Percentiles rank a stretch among this genome's conserved stretches.
Evolutionary conservation across 2,329 filamentous ascomycete genomes (phyloP).

Genomic region (Aspergillus ustus): DNA sequence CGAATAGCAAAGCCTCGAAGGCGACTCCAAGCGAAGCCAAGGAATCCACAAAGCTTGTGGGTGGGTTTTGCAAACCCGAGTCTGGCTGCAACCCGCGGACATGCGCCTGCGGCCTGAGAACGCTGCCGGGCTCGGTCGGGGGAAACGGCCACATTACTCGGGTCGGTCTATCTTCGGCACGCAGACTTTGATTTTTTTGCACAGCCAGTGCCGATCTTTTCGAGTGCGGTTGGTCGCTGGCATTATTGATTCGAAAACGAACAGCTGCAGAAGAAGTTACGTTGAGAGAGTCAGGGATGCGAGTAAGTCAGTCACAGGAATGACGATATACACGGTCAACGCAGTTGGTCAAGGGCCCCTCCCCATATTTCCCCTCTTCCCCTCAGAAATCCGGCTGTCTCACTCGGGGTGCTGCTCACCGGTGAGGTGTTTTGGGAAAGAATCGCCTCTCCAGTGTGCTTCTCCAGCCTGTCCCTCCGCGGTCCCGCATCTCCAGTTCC

Average conservation of each 20-base stretch:
- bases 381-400: constrained; percentile 2
- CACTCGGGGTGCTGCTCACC: constrained; percentile 4
- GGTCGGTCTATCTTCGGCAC: neutral
- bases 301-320: neutral
- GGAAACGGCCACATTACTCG: neutral
- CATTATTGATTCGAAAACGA: neutral
- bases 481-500: constrained; percentile 14
- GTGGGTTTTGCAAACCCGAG: neutral
- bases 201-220: neutral
- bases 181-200: neutral
- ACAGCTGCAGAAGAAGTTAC: neutral
- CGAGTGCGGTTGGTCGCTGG: neutral
- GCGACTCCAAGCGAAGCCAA: neutral
- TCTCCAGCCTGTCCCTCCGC: constrained; percentile 15
- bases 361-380: constrained; percentile 8
- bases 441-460: constrained; percentile 11
- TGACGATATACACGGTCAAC: neutral
- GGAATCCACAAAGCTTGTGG: neutral
- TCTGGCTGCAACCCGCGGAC: neutral
- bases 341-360: neutral
- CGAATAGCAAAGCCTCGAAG: neutral
- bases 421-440: constrained; percentile 14
- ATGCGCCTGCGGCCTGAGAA: neutral
- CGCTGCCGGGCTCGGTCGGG: neutral
- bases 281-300: neutral